Base-by-base conservation (phyloP, 495 filamentous ascomycete genomes). In the Daldinia caldariorum region DNA sequence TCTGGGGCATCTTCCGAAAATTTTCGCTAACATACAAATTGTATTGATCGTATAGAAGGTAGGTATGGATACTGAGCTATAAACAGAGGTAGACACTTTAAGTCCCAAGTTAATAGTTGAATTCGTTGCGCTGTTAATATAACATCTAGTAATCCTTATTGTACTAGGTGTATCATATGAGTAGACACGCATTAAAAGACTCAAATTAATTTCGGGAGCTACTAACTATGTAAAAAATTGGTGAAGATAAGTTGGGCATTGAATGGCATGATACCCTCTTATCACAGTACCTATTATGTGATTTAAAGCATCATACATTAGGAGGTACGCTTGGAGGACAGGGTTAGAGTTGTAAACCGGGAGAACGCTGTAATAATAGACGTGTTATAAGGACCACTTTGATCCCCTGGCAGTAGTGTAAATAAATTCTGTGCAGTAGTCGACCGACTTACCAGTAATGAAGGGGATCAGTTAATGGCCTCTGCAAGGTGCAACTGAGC, bases 351-450 rank as follows among this genome's bases (percentile, higher is more conserved):
- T 53, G 55, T 55, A 54, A 69, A 34, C 70, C 45, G 31, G 58
- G 53, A 66, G 50, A 37, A 14, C 18, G 62, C 70, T 67, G 69
- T 73, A 63, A 70, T 73, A 73, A 69, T 45, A 66, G 18, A 34
- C 20, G 32, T 54, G 13, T 59, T 73, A 26, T 26, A 69, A 73
- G 70, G 63, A 61, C 51, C 58, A 50, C 39, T 60, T 55, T 49
- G 16, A 50, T 56, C 43, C 69, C 59, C 64, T 61, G 60, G 69
- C 59, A 60, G 55, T 26, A 26, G 26, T 26, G 26, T 26, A 26
- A 29, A 26, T 26, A 26, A 29, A 26, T 58, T 63, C 45, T 56
- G 18, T 53, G 49, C 38, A 39, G 26, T 32, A 54, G 18, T 31
- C 22, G 20, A 31, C 29, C 35, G 34, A 35, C 56, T 41, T 58